A percentile compares a stretch with the other conserved stretches of the same genome.
These are phyloP conservation scores for Ophiostoma perfectum DNA, from an alignment of 2,329 filamentous ascomycete species.

Conservation along the genomic window DNA sequence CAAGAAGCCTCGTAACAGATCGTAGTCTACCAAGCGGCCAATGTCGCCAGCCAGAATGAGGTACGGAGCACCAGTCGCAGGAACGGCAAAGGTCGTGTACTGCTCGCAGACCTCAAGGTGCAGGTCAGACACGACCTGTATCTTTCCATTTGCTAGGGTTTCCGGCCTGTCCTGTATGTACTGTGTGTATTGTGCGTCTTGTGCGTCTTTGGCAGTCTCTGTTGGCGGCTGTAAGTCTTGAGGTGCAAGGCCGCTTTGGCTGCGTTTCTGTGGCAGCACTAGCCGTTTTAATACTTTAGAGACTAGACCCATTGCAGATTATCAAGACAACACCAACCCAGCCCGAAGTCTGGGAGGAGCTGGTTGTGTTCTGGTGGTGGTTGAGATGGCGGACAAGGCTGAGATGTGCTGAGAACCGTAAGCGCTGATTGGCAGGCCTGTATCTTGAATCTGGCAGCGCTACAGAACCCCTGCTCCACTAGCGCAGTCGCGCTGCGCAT, in stretches of 20 bases:
- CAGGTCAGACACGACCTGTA: constrained; percentile 52
- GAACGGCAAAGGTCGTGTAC: constrained; percentile 17
- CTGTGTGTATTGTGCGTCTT: no score
- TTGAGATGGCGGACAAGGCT: background rate
- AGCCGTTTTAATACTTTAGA: no score
- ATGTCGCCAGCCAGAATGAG: constrained; percentile 56
- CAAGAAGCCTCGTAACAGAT: constrained; percentile 38
- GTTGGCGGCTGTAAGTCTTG: no score
- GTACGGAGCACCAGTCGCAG: constrained; percentile 38
- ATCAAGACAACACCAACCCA: no score
- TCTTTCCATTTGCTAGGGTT: background rate
- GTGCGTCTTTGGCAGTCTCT: no score
- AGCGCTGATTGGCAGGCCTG: background rate
- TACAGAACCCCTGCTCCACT: background rate
- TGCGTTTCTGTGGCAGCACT: no score
- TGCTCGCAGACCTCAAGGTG: constrained; percentile 44
- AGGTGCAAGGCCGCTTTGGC: no score
- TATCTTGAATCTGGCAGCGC: background rate
- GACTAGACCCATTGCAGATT: no score
- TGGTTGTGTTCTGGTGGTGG: background rate
- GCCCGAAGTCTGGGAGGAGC: no score
- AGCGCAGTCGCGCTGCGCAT: constrained; percentile 13
- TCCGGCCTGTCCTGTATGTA: no score
- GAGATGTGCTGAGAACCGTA: background rate
- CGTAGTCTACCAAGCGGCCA: constrained; percentile 43